Conservation (phyloP, 306 rosid genomes). For the Cicer judaicum region DNA sequence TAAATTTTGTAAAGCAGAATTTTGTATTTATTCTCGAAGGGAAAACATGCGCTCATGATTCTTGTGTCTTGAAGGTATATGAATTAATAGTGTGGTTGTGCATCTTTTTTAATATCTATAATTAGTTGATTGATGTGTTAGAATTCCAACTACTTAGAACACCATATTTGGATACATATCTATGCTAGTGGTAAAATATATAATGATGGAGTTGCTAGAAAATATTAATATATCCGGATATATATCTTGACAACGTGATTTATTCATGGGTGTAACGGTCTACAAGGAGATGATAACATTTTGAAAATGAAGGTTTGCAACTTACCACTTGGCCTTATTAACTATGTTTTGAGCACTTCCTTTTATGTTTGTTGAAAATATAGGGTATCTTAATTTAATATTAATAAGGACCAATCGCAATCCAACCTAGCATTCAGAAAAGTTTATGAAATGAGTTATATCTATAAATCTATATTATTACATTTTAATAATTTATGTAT, state of each 20-base stretch:
- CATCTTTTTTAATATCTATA: slow-evolving; percentile 21
- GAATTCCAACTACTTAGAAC: slow-evolving; percentile 31
- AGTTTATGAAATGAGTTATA: no score
- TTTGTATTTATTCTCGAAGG: not conserved
- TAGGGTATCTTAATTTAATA: no score
- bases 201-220: slow-evolving; percentile 10
- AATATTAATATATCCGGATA: not conserved
- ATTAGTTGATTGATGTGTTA: slow-evolving; percentile 32
- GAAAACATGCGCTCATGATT: slow-evolving; percentile 37
- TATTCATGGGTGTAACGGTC: slow-evolving; percentile 39
- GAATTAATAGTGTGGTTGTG: slow-evolving; percentile 26
- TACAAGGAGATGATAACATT: slow-evolving; percentile 18
- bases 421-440: no score
- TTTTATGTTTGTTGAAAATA: no score
- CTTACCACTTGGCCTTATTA: slow-evolving; percentile 38
- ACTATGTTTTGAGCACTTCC: no score
- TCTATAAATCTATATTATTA: no score
- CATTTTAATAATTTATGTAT: no score
- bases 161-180: slow-evolving; percentile 11
- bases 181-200: not conserved
- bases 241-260: slow-evolving; percentile 40
- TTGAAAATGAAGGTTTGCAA: slow-evolving; percentile 44
- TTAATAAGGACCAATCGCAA: no score
- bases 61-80: slow-evolving; percentile 40
- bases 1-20: no score